Evolutionary conservation across 139 green algal species (phyloP), one percentile per base, ranked within the genome.

Genomic region (Asterochloris erici): DNA sequence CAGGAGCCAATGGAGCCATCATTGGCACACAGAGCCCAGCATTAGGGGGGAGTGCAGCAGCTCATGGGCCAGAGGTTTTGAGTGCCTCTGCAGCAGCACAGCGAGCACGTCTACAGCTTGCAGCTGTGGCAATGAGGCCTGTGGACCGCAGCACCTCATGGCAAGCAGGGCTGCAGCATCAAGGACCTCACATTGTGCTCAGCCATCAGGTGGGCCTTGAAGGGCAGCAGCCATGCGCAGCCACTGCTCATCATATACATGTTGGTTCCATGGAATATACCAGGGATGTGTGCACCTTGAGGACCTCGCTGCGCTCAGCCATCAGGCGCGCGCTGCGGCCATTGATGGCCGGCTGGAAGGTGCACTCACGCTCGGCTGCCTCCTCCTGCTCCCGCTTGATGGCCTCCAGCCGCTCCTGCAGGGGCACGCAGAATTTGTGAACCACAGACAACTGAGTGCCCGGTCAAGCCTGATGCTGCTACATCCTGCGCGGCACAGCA

Each of bases 331-430:
- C 86, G 61, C 85, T 92, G 81, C 81, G 87, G 29, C 27, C 75
- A 83, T 92, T 92, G 82, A 97, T 92, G 38, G 82, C 63, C 10
- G 93, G 93, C 23, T 84, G 79, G 86, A 97, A 97, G 29, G 91
- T 95, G 85, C 90, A 95, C 78, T 93, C 88, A 62, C 76, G 62
- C 70, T 86, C 76, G 73, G 91, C 87, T 4, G 79, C 81, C 28
- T 87, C 88, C 79, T 89, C 88, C 61, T 82, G 61, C 54, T 84
- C 83, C 84, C 84, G 81, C 15, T 86, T 85, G 84, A 91, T 79
- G 28, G 88, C 89, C 23, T 86, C 83, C 60, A 93, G 70, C 15
- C 80, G 81, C 78, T 86, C 83, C 83, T 86, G 71, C 28, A 68
- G 16, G 10, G 66, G 0, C 14, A 11, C 21, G 6, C 6, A 10